phyloP scores from a whole-genome alignment of 2,329 filamentous ascomycete genomes.

The Camptophora hylomeconis region DNA sequence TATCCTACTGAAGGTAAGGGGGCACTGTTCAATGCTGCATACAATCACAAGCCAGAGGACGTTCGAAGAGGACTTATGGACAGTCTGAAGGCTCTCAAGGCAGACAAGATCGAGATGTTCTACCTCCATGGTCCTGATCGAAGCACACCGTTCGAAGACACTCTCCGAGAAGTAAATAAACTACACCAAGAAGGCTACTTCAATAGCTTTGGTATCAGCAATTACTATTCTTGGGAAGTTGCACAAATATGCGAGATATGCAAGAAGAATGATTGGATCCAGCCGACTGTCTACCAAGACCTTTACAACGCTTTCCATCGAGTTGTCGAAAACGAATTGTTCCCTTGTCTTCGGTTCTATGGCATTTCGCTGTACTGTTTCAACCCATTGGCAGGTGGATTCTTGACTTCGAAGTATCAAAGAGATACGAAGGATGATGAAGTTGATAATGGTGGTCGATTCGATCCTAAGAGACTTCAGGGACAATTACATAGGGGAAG shows the following conservation, averaged over 20 bases:
- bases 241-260: slow-evolving; percentile 35
- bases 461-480: slow-evolving; percentile 28
- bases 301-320: slow-evolving; percentile 29
- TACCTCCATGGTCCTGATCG: slow-evolving; percentile 40
- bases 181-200: slow-evolving; percentile 35
- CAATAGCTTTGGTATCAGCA: slow-evolving; percentile 32
- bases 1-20: slow-evolving; percentile 41
- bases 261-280: slow-evolving; percentile 27
- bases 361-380: slow-evolving; percentile 29
- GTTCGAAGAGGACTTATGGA: slow-evolving; percentile 53
- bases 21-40: slow-evolving; percentile 25
- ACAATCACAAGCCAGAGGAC: slow-evolving; percentile 49
- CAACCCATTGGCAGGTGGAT: slow-evolving; percentile 34
- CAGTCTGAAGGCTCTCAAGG: slow-evolving; percentile 34
- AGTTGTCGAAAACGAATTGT: slow-evolving; percentile 27
- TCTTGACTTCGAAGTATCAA: slow-evolving; percentile 29
- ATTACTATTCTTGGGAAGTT: slow-evolving; percentile 35
- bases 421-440: slow-evolving; percentile 17
- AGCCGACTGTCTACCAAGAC: slow-evolving; percentile 36
- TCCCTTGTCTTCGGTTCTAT: slow-evolving; percentile 31
- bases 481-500: slow-evolving; percentile 24
- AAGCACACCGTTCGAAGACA: slow-evolving; percentile 32
- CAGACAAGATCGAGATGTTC: slow-evolving; percentile 33
- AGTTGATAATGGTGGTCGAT: slow-evolving; percentile 24
- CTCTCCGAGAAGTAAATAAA: slow-evolving; percentile 33